Evolutionary conservation across 2,329 filamentous ascomycete species (phyloP), one percentile per base, ranked within the genome.

Genomic region (Scedosporium dehoogii): DNA sequence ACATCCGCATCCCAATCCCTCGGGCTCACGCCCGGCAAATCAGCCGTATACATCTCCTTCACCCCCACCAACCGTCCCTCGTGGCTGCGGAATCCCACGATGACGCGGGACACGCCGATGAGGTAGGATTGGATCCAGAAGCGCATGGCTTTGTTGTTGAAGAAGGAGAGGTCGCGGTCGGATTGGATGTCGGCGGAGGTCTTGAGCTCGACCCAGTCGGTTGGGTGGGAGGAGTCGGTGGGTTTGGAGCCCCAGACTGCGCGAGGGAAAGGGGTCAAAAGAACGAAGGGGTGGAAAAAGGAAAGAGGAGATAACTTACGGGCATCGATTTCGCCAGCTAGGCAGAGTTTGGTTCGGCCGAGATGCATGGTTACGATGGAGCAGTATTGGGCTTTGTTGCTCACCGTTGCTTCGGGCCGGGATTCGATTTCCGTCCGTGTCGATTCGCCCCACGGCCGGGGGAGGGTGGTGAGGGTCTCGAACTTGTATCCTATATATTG

Each of bases 111-210:
- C 1, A 97, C 92, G 48, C 93, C 93, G 1, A 99, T 86, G 2
- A 99, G 80, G 71, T 96, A 99, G 0, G 90, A 96, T 73, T 97
- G 94, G 14, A 93, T 91, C 94, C 94, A 99, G 76, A 93, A 96
- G 70, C 96, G 96, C 74, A 96, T 84, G 62, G 97, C 81, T 73
- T 97, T 97, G 58, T 90, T 85, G 74, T 97, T 90, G 71, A 93
- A 96, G 65, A 86, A 88, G 21, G 87, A 75, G 70, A 85, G 80
- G 69, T 94, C 90, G 57, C 85, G 81, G 1, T 87, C 81, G 64
- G 83, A 83, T 60, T 80, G 79, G 59, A 93, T 86, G 66, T 89
- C 86, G 48, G 84, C 87, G n/a, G 86, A 85, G 0, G 94, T 99
- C 73, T 99, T 99, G 63, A 99, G 82, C 74, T 99, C 94, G 38